phyloP scores from a whole-genome alignment of 2,329 filamentous ascomycete species.

The Colletotrichum sp. region DNA sequence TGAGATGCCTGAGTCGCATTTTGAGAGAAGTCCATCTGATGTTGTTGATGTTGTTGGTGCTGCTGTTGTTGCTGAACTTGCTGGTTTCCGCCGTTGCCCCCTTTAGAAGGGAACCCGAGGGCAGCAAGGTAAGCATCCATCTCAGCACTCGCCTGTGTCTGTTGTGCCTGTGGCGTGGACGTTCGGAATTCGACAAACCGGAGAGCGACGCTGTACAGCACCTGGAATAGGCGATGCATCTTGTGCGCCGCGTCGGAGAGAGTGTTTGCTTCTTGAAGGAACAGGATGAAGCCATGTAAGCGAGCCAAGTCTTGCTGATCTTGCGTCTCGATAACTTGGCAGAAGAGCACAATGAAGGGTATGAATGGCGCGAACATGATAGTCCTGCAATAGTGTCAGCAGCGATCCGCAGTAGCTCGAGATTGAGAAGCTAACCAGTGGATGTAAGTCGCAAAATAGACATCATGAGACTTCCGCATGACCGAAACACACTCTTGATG shows the following conservation, averaged over 20 bases:
- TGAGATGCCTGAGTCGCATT: neutral
- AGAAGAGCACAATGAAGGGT: constrained; percentile 61
- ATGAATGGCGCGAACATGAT: constrained; percentile 58
- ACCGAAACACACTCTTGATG: constrained; percentile 45
- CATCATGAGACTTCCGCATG: constrained; percentile 37
- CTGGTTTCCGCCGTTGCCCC: neutral
- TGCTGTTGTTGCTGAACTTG: neutral
- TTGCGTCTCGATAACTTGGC: constrained; percentile 53
- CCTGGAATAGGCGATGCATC: constrained; percentile 62
- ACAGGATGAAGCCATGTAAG: constrained; percentile 54
- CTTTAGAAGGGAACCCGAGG: constrained; percentile 45
- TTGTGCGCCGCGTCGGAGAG: constrained; percentile 55
- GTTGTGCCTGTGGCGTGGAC: constrained; percentile 28
- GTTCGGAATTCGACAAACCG: constrained; percentile 63
- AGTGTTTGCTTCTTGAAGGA: constrained; percentile 54
- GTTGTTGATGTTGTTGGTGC: neutral
- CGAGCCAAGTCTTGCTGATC: constrained; percentile 47
- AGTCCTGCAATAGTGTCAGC: constrained; percentile 34
- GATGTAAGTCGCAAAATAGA: constrained; percentile 43
- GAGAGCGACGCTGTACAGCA: constrained; percentile 62
- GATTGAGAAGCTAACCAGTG: constrained; percentile 41
- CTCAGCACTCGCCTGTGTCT: constrained; percentile 38
- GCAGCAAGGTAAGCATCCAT: constrained; percentile 59
- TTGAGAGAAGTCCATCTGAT: constrained; percentile 11
- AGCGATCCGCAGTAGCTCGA: accelerated